Evolutionary conservation across 1,284 basidiomycete species (phyloP).

Genomic region (Coniferiporia sulphurascens): DNA sequence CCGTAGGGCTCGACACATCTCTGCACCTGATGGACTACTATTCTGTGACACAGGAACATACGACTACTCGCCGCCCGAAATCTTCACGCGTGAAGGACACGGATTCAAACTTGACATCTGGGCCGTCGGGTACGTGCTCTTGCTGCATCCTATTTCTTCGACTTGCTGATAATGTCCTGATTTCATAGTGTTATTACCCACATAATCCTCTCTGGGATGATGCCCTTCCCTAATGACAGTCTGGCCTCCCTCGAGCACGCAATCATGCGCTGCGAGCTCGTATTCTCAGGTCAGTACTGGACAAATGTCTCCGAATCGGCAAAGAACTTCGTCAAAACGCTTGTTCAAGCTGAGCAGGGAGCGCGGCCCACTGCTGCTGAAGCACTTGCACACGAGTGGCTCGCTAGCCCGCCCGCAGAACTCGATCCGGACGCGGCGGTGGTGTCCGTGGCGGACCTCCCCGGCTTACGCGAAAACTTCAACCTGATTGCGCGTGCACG

Average conservation of each 20-base stretch:
- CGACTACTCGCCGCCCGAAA: slow-evolving; percentile 17
- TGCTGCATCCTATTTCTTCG: neutral
- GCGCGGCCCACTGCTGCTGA: neutral
- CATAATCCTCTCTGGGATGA: slow-evolving; percentile 14
- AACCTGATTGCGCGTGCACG: slow-evolving; percentile 48
- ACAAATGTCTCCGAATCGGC: slow-evolving; percentile 6
- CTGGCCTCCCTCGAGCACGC: slow-evolving; percentile 8
- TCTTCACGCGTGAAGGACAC: slow-evolving; percentile 17
- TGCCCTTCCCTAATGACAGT: slow-evolving; percentile 15
- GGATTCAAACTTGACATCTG: slow-evolving; percentile 15
- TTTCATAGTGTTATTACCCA: slow-evolving; percentile 11
- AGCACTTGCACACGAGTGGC: slow-evolving; percentile 13
- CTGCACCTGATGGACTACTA: slow-evolving; percentile 7
- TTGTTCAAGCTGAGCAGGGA: slow-evolving; percentile 9
- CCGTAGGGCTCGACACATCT: slow-evolving; percentile 10
- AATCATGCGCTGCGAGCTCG: slow-evolving; percentile 8
- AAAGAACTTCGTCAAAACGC: slow-evolving; percentile 8
- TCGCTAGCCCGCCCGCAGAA: neutral
- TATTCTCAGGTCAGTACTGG: slow-evolving; percentile 12
- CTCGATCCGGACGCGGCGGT: neutral
- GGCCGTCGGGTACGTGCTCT: slow-evolving; percentile 13
- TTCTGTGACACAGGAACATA: slow-evolving; percentile 17
- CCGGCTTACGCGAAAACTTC: slow-evolving; percentile 74
- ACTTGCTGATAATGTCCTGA: neutral
- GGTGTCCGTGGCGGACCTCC: slow-evolving; percentile 4